These are phyloP conservation scores for Boletus subparvulus DNA, from an alignment of 768 basidiomycete species.

Conservation along the genomic window DNA sequence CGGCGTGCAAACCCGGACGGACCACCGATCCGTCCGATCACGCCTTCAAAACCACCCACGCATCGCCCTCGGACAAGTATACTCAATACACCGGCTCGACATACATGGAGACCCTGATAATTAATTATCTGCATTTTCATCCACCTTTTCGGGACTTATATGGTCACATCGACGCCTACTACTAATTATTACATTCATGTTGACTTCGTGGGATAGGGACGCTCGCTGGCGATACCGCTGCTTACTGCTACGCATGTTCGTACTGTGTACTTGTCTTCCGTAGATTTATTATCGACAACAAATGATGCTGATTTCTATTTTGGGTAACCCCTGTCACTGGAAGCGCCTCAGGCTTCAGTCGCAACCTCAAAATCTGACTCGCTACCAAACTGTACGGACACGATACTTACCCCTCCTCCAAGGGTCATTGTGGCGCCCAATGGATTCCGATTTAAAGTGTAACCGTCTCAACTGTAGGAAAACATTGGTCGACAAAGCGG, in stretches of 20 bases:
- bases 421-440: constrained; percentile 22
- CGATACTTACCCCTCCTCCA: neutral
- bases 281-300: constrained; percentile 13
- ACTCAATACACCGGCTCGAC: constrained; percentile 48
- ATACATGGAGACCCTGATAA: constrained; percentile 64
- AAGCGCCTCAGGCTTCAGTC: neutral
- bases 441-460: constrained; percentile 79
- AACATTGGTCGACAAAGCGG: constrained; percentile 71
- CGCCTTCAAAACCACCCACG: constrained; percentile 60
- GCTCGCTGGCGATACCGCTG: constrained; percentile 20
- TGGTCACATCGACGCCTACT: constrained; percentile 12
- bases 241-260: constrained; percentile 21
- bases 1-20: constrained; percentile 69
- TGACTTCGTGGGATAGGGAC: constrained; percentile 28
- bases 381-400: neutral
- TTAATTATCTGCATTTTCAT: constrained; percentile 16
- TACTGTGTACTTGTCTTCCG: constrained; percentile 29
- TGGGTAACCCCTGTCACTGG: neutral
- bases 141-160: constrained; percentile 20
- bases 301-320: constrained; percentile 8
- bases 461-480: constrained; percentile 77
- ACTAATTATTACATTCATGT: constrained; percentile 33
- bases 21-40: constrained; percentile 51
- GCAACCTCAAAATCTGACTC: neutral
- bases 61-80: constrained; percentile 45